phyloP scores from a whole-genome alignment of 228 moss, liverwort and hornwort genomes.

The Sphagnum fallax region DNA sequence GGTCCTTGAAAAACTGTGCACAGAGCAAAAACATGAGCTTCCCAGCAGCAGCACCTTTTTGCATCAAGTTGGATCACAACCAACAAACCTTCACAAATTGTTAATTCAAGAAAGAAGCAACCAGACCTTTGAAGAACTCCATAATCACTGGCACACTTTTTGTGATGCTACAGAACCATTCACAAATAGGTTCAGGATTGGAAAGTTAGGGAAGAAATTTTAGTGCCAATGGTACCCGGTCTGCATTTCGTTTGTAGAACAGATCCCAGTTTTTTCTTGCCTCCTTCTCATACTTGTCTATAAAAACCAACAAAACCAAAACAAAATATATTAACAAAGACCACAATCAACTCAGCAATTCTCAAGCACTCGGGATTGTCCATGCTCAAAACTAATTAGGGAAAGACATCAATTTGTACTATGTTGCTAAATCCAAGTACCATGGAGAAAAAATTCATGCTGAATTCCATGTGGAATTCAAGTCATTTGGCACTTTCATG shows the following conservation, averaged over 20 bases:
- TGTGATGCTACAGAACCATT: neutral
- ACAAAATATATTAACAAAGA: neutral
- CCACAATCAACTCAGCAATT: slow-evolving; percentile 5
- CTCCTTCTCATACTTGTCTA: slow-evolving; percentile 78
- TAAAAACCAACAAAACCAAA: neutral
- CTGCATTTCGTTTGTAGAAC: slow-evolving; percentile 91
- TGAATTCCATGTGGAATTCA: neutral
- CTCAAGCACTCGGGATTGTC: neutral
- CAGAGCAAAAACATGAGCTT: neutral
- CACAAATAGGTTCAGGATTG: neutral
- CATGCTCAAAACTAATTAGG: neutral
- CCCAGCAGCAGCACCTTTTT: neutral
- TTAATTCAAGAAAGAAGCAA: neutral
- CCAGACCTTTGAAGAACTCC: neutral
- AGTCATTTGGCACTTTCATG: neutral
- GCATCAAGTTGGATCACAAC: neutral
- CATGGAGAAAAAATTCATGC: neutral
- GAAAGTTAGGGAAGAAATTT: neutral
- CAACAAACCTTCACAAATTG: neutral
- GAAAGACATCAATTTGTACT: neutral
- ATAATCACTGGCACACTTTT: neutral
- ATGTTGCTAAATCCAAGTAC: neutral
- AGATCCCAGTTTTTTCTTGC: slow-evolving; percentile 90
- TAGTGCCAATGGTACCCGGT: slow-evolving; percentile 39
- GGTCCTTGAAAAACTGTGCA: slow-evolving; percentile 84